phyloP scores from a whole-genome alignment of 345 rosid species.

The Syzygium oleosum region DNA sequence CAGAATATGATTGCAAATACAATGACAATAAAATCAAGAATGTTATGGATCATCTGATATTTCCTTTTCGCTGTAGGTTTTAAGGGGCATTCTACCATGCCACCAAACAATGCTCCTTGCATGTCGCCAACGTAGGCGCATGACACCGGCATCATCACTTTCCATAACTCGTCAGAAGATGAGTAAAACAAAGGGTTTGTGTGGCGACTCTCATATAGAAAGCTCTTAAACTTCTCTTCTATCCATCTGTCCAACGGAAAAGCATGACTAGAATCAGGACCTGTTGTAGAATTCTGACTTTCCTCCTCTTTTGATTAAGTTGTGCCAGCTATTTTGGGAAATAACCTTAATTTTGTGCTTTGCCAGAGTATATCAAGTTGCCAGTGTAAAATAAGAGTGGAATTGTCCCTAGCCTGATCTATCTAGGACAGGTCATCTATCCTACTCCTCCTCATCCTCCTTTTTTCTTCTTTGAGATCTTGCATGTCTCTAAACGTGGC shows the following conservation, averaged over 20 bases:
- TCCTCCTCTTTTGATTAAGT: not conserved
- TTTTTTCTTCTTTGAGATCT: not conserved
- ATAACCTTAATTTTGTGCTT: not conserved
- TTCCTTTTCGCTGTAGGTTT: slow-evolving; percentile 79
- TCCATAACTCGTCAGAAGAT: not conserved
- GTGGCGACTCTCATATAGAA: not conserved
- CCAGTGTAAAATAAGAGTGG: slow-evolving; percentile 91
- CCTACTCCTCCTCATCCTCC: not conserved
- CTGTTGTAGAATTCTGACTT: not conserved
- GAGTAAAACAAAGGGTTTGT: not conserved
- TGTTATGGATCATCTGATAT: slow-evolving; percentile 47
- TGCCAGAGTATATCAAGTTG: slow-evolving; percentile 69
- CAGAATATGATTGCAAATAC: not conserved
- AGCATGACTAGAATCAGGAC: not conserved
- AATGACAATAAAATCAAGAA: not conserved
- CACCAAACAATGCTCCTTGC: slow-evolving; percentile 77
- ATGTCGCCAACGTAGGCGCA: slow-evolving; percentile 56
- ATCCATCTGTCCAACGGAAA: not conserved
- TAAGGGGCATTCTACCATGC: slow-evolving; percentile 64
- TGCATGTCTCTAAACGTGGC: not conserved
- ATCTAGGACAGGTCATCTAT: slow-evolving; percentile 73
- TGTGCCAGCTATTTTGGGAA: not conserved
- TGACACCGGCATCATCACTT: not conserved
- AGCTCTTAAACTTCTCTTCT: not conserved
- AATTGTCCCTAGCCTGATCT: slow-evolving; percentile 81